Evolutionary conservation across 1,284 basidiomycete species (phyloP).

Genomic region (Erythrobasidium hasegawianum): DNA sequence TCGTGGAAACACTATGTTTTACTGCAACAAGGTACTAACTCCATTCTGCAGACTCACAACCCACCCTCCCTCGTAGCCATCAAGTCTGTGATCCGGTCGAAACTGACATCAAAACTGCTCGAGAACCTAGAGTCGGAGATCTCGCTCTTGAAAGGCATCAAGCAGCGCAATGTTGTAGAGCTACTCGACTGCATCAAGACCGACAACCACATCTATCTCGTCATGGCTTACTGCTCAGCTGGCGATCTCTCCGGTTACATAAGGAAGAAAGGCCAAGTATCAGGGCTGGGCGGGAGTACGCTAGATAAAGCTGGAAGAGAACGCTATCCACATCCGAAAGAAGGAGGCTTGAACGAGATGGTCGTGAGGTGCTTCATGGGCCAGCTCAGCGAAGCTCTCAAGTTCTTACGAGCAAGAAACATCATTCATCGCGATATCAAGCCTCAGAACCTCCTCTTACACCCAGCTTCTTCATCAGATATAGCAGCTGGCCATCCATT

Average conservation of each 20-base stretch:
- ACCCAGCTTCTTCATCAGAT: constrained; percentile 73
- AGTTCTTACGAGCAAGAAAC: constrained; percentile 82
- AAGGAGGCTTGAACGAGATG: constrained; percentile 84
- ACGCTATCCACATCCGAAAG: constrained; percentile 76
- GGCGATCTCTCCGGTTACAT: constrained; percentile 95
- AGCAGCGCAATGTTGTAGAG: constrained; percentile 88
- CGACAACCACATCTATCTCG: constrained; percentile 88
- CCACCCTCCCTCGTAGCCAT: constrained; percentile 73
- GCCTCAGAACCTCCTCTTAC: constrained; percentile 90
- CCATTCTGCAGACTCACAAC: constrained; percentile 58
- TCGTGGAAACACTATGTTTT: background rate
- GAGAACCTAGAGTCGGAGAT: constrained; percentile 98
- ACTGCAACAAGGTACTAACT: constrained; percentile 19
- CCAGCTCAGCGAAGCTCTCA: constrained; percentile 87
- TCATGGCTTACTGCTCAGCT: constrained; percentile 96
- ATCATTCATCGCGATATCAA: constrained; percentile 97
- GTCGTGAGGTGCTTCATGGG: constrained; percentile 89
- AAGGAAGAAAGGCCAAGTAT: constrained; percentile 82
- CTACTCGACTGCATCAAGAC: constrained; percentile 91
- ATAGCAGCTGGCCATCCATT: constrained; percentile 78
- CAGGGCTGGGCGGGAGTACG: constrained; percentile 66
- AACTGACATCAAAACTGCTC: constrained; percentile 84
- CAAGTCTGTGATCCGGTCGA: constrained; percentile 88
- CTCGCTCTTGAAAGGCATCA: constrained; percentile 88
- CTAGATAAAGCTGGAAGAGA: constrained; percentile 50